Conservation (phyloP, 331 rosid species). For the Stylosanthes scabra region DNA sequence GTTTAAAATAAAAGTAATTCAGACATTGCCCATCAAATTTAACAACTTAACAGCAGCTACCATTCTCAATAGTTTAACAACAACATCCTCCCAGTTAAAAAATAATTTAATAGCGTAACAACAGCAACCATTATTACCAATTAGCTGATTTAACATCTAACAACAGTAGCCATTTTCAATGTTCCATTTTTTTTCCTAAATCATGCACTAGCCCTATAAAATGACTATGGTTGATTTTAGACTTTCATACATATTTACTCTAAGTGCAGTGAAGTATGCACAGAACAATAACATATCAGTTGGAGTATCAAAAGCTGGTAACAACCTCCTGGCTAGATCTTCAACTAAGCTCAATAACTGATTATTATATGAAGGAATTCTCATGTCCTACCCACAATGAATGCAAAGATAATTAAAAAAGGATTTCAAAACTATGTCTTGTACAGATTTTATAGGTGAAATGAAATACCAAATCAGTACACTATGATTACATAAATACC, state of each 20-base stretch:
- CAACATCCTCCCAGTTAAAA: no score
- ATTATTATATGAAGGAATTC: conserved; percentile 78
- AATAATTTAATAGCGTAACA: no score
- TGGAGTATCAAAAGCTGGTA: conserved; percentile 98
- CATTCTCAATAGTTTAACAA: no score
- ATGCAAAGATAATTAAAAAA: conserved; percentile 11
- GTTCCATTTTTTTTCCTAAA: no score
- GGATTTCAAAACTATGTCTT: conserved; percentile 17
- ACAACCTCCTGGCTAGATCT: conserved; percentile 89
- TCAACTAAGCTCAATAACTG: conserved; percentile 85
- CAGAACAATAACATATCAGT: conserved; percentile 82
- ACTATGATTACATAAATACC: background rate
- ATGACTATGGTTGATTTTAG: no score
- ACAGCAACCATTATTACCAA: no score
- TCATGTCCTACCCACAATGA: conserved; percentile 75
- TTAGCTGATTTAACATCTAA: no score
- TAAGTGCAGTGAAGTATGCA: conserved; percentile 24
- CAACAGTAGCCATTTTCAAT: no score
- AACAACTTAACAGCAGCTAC: no score
- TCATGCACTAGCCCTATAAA: no score
- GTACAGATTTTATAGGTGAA: conserved; percentile 1
- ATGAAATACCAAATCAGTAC: conserved; percentile 21
- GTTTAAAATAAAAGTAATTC: background rate
- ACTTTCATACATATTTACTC: no score
- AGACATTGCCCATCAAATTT: no score